Evolutionary conservation across 192 early-diverging fungal species (phyloP), one percentile per base, ranked within the genome.

Genomic region (Phlyctochytrium bullatum): DNA sequence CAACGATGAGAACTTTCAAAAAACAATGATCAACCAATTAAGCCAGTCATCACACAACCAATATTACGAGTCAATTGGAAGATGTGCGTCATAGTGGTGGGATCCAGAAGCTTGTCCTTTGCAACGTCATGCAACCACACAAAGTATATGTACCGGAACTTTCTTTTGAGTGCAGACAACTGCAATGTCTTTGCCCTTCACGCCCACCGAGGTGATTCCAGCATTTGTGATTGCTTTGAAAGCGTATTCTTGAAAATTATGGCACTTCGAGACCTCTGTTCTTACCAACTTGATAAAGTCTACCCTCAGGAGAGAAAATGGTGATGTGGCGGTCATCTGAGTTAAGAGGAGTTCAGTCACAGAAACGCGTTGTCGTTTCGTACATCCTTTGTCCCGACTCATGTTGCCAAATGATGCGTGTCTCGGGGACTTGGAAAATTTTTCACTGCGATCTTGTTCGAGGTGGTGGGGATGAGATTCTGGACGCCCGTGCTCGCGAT

Each of bases 201-300:
- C 88, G 52, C 94, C 96, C 36, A 99, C 88, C 51, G 94, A 93
- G 3, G 98, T 99, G 71, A 96, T 80, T 50, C 95, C 96, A 27
- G 92, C 87, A 75, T 96, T 97, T 33, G 94, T 90, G 69, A 99
- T 98, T n/a, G 98, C 98, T 80, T 99, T 99, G 82, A 98, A 98
- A 35, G 98, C 96, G 83, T 99, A 99, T 75, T 99, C 98, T 96
- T 80, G 52, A n/a, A 3, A 23, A 14, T n/a, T n/a, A n/a, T n/a
- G n/a, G n/a, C n/a, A n/a, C n/a, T n/a, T n/a, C n/a, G n/a, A n/a
- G n/a, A n/a, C n/a, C n/a, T n/a, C n/a, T n/a, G n/a, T n/a, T n/a
- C n/a, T 40, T 10, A 33, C 94, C 93, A 62, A 99, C 95, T 94
- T 99, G 98, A 77, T 98, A 99, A 60, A 99, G 87, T 50, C 95